A percentile compares a stretch with the other conserved stretches of the same genome.
These are phyloP conservation scores for Mycosphaerella sp. DNA, from an alignment of 2,329 filamentous ascomycete genomes.

Conservation along the genomic window DNA sequence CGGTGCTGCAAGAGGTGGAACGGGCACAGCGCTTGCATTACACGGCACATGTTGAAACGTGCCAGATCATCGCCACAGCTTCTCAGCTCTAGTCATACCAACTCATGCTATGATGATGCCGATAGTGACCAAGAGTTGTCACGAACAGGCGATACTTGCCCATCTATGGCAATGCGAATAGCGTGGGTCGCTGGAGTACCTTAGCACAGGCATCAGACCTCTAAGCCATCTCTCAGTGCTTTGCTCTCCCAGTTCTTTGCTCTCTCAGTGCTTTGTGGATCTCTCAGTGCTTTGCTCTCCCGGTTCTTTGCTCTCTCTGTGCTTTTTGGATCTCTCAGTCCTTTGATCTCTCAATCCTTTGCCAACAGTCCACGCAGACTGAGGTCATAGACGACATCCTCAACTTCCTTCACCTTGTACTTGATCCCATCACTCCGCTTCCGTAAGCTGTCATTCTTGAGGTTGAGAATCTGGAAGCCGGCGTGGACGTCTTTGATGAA, in stretches of 20 bases:
- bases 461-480: constrained; percentile 92
- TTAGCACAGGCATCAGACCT: not conserved
- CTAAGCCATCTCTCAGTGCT: not conserved
- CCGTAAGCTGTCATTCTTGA: constrained; percentile 90
- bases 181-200: not conserved
- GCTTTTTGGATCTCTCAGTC: not conserved
- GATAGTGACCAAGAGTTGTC: not conserved
- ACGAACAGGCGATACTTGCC: not conserved
- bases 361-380: constrained; percentile 67
- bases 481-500: constrained; percentile 95
- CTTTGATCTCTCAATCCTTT: constrained; percentile 16
- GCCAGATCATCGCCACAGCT: not conserved
- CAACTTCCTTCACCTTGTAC: constrained; percentile 95
- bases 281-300: no score
- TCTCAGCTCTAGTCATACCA: constrained; percentile 11
- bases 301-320: no score
- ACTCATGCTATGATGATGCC: not conserved
- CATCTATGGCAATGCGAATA: not conserved
- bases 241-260: no score
- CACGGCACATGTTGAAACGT: constrained; percentile 15
- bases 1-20: constrained; percentile 1
- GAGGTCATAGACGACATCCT: constrained; percentile 96
- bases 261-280: no score
- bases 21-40: constrained; percentile 12
- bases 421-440: constrained; percentile 90